Conservation (phyloP, 176 grass and related monocot genomes). For the Musa troglodytarum region DNA sequence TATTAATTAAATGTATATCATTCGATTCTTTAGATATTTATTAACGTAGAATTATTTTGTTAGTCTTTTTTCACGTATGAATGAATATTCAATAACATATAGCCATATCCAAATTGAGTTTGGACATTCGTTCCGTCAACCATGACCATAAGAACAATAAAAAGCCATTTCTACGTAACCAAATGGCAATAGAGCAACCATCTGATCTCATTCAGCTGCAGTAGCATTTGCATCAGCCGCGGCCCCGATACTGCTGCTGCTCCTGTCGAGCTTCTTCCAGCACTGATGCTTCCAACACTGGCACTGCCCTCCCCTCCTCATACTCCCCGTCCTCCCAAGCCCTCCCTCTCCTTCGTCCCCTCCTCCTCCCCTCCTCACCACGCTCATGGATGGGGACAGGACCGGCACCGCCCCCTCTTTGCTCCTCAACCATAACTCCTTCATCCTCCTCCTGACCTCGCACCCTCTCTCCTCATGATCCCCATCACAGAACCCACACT, state of each 20-base stretch:
- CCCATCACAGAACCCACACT: slow-evolving; percentile 31
- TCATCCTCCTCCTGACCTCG: slow-evolving; percentile 35
- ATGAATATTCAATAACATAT: no score
- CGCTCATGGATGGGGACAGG: neutral
- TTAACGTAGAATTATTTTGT: no score
- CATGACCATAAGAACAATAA: no score
- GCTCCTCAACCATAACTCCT: slow-evolving; percentile 27
- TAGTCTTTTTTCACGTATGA: no score
- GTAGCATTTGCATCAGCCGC: neutral
- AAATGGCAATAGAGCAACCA: neutral
- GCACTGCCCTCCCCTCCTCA: slow-evolving; percentile 29
- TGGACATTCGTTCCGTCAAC: no score
- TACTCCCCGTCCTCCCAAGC: slow-evolving; percentile 31
- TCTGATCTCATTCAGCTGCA: neutral
- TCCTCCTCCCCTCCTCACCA: neutral
- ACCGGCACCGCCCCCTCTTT: neutral
- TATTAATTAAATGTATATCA: no score
- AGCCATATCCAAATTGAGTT: no score
- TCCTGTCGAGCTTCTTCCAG: slow-evolving; percentile 29
- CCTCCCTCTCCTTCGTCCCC: slow-evolving; percentile 19
- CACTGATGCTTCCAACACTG: slow-evolving; percentile 62
- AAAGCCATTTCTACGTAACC: neutral
- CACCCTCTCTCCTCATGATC: slow-evolving; percentile 33
- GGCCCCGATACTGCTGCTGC: slow-evolving; percentile 8
- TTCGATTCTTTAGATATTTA: no score